Conservation (phyloP, 1,139 yeast species). For the Hanseniaspora gamundiae region DNA sequence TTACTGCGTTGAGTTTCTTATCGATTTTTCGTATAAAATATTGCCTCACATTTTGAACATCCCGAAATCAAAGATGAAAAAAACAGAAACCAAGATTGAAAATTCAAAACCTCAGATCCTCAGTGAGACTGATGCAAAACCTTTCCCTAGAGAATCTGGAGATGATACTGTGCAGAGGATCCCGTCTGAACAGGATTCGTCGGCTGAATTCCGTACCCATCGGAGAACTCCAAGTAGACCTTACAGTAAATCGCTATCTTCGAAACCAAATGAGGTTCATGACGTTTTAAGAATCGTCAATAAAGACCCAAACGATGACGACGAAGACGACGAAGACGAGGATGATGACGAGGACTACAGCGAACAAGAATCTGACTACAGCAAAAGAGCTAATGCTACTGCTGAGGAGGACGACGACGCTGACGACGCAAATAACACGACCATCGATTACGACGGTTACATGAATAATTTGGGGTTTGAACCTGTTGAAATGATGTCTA, state of each 20-base stretch:
- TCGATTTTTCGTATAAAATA: conserved; percentile 72
- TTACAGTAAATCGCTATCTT: conserved; percentile 49
- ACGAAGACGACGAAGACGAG: conserved; percentile 10
- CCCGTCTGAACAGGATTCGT: background rate
- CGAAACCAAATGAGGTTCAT: conserved; percentile 27
- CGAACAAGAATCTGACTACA: conserved; percentile 10
- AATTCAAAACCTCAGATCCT: too few relatives aligned
- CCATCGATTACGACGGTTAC: conserved; percentile 2
- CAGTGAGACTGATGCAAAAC: background rate
- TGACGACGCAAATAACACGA: conserved; percentile 3
- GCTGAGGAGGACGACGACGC: background rate
- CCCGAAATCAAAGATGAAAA: conserved; percentile 3
- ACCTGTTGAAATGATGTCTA: background rate
- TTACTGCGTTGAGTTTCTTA: conserved; percentile 76
- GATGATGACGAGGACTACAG: conserved; percentile 8
- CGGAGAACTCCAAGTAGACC: conserved; percentile 26
- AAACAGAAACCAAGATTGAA: background rate
- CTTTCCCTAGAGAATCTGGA: background rate
- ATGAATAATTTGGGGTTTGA: conserved; percentile 1
- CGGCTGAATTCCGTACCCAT: background rate
- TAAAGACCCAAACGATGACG: conserved; percentile 6
- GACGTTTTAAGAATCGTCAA: conserved; percentile 6
- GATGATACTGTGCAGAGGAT: background rate
- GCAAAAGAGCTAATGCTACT: background rate
- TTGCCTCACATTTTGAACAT: conserved; percentile 41